Evolutionary conservation across 805 yeast genomes (phyloP), one percentile per base, ranked within the genome.

Genomic region (Ogataea populi-albae): DNA sequence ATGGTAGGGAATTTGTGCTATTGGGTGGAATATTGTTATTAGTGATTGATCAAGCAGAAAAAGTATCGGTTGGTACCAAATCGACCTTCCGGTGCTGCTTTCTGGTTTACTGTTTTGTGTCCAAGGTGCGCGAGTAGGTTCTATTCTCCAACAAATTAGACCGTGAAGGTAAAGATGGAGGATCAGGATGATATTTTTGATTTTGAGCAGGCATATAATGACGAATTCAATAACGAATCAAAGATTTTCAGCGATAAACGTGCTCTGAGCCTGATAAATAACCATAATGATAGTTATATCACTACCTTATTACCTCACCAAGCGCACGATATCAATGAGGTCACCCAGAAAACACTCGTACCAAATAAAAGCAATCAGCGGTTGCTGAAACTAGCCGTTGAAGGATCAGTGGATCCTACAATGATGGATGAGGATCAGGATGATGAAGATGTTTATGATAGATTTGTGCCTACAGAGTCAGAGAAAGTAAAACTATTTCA

Each of bases 371-470:
- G 20, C 14, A 17, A 16, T 11, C 23, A 22, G 16, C 15, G 11
- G n/a, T 17, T n/a, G n/a, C n/a, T n/a, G n/a, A n/a, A n/a, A n/a
- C n/a, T n/a, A n/a, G n/a, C n/a, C n/a, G n/a, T n/a, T n/a, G n/a
- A n/a, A n/a, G n/a, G n/a, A n/a, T n/a, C n/a, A n/a, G n/a, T n/a
- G n/a, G n/a, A n/a, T n/a, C 17, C 29, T 17, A 23, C 11, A 17
- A 37, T 9, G 14, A 21, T 22, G 10, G 14, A 23, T 6, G 22
- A 17, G 15, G 44, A 36, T 10, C 17, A 30, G 7, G 54, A 48
- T 1, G 62, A 57, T 23, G 63, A 57, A 19, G 62, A 54, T 6
- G 28, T 38, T 4, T 59, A 59, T 29, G 64, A 59, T 30, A 48
- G 40, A 37, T 57, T 56, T 41, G 45, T 57, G 3, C 62, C 62